phyloP scores from a whole-genome alignment of 2,329 filamentous ascomycete genomes.

The Fusarium chlamydosporum region DNA sequence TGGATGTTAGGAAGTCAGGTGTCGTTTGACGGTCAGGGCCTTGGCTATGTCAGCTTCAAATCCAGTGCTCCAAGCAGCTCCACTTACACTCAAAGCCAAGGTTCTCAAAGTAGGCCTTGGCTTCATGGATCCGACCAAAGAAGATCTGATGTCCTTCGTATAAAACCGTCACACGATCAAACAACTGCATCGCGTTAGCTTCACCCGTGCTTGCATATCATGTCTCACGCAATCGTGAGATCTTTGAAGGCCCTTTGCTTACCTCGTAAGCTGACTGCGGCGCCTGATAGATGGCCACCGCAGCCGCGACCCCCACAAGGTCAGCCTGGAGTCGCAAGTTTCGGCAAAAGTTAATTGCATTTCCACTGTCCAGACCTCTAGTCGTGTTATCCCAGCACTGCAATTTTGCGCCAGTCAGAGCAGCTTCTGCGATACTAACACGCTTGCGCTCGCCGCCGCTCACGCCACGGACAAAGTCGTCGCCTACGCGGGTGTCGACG shows the following conservation, averaged over 20 bases:
- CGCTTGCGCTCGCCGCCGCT: slow-evolving; percentile 84
- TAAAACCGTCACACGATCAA: slow-evolving; percentile 77
- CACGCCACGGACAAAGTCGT: slow-evolving; percentile 77
- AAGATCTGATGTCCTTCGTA: slow-evolving; percentile 78
- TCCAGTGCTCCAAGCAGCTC: rapidly evolving
- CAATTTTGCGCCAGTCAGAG: slow-evolving; percentile 47
- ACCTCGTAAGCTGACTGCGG: slow-evolving; percentile 69
- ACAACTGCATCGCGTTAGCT: slow-evolving; percentile 65
- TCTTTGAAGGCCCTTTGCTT: not conserved
- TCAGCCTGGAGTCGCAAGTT: slow-evolving; percentile 50
- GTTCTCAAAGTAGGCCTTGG: slow-evolving; percentile 72
- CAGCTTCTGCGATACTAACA: slow-evolving; percentile 81
- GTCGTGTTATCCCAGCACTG: slow-evolving; percentile 55
- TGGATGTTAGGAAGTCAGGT: slow-evolving; percentile 55
- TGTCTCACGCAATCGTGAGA: not conserved
- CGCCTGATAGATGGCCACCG: slow-evolving; percentile 70
- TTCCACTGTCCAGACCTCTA: slow-evolving; percentile 50
- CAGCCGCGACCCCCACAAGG: slow-evolving; percentile 46
- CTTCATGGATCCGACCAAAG: slow-evolving; percentile 70
- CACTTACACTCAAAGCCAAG: slow-evolving; percentile 47
- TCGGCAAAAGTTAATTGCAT: slow-evolving; percentile 49
- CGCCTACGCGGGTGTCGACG: slow-evolving; percentile 78
- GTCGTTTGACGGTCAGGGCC: slow-evolving; percentile 50
- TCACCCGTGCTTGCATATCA: not conserved
- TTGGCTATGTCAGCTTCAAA: slow-evolving; percentile 5